These are phyloP conservation scores for Nicotiana rustica DNA, from an alignment of 305 asterid genomes.

Conservation along the genomic window DNA sequence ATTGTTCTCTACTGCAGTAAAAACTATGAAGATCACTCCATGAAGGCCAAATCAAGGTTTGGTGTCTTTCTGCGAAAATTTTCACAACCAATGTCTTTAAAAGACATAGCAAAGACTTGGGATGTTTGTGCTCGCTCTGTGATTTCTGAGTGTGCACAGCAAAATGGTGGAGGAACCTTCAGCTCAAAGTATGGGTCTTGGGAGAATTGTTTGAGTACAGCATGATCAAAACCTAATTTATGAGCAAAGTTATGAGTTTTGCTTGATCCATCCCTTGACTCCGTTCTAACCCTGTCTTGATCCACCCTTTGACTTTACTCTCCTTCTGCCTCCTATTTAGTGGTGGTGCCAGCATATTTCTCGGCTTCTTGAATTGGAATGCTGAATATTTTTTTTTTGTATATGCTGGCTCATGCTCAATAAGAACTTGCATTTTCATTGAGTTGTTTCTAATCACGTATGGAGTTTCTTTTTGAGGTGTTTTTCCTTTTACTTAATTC, in stretches of 20 bases:
- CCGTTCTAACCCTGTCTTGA: background rate
- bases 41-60: constrained; percentile 54
- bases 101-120: constrained; percentile 63
- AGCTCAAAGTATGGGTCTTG: constrained; percentile 62
- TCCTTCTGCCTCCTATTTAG: background rate
- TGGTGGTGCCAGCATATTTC: constrained; percentile 9
- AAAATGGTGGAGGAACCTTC: constrained; percentile 59
- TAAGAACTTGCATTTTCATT: background rate
- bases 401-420: background rate
- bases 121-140: constrained; percentile 54
- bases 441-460: background rate
- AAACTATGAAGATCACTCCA: constrained; percentile 49
- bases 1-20: constrained; percentile 39
- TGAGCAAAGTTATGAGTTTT: background rate
- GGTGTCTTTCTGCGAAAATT: constrained; percentile 43
- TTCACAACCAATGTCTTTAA: constrained; percentile 50
- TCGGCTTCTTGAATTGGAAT: background rate
- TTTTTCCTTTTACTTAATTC: background rate
- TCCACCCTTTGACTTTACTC: background rate
- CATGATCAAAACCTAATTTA: constrained; percentile 29
- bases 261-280: background rate
- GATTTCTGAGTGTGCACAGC: constrained; percentile 48
- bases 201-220: constrained; percentile 46
- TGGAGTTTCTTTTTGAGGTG: background rate
- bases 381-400: background rate